Base-by-base conservation (phyloP, 2,329 filamentous ascomycete species). In the Ceratocystis lukuohia region DNA sequence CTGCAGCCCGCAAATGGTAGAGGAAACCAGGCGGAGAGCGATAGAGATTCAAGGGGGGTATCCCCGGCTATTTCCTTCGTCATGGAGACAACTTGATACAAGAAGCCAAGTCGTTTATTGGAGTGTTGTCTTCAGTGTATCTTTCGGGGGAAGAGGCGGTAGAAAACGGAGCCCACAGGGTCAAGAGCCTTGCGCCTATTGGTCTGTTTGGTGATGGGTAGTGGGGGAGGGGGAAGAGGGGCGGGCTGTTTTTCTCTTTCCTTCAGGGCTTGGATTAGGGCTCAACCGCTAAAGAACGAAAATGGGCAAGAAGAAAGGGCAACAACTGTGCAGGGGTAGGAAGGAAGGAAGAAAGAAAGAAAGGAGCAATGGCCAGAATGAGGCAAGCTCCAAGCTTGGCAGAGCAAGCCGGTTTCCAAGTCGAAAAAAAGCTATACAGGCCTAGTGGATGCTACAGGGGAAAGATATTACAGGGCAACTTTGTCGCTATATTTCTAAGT, bases 341-440 rank as follows among this genome's bases (percentile, higher is more conserved):
- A 62, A 62, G 41, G 61, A 62, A 37, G 33, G 10, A 37, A 37
- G 8, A 37, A 7, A 33, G n/a, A 61, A 61, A 22, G 33, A 25
- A 62, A 62, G 61, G 61, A 62, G 61, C 61, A 62, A 46, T 62
- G 28, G 28, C 61, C 61, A 62, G 45, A 62, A 62, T 45, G 44
- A 50, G 61, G 61, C 61, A 63, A 50, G 45, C 61, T 33, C 56
- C 56, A 59, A 33, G 56, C 56, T 59, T 59, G 56, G 56, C 56
- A 59, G 53, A 41, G 37, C 33, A 37, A 37, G 33, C 33, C 8
- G 8, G 37, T 12, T 41, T 41, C 8, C 37, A 15, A 41, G 37
- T 41, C 37, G 10, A 41, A 41, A 41, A 41, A 41, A 41, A 41
- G 37, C 37, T 12, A 41, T 15, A 41, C 37, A 41, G 37, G 37